phyloP scores from a whole-genome alignment of 352 stramenopile genomes.

The Pythium plurisporium region DNA sequence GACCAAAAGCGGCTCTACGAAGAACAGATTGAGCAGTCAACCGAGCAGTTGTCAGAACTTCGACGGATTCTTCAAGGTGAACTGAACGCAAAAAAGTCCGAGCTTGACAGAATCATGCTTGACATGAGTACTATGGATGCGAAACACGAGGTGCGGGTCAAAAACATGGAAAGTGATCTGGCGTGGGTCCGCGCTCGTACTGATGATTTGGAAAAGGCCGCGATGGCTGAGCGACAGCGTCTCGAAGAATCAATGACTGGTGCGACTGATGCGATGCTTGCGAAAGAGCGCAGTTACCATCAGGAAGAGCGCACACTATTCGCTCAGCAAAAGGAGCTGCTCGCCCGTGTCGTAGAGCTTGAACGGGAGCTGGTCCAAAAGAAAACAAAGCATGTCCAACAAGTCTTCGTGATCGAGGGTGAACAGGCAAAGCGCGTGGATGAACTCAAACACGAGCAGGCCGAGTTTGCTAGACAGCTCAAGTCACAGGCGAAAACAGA shows the following conservation, averaged over 20 bases:
- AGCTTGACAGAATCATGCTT: slow-evolving; percentile 36
- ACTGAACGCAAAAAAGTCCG: slow-evolving; percentile 40
- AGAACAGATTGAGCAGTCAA: slow-evolving; percentile 36
- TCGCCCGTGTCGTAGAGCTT: slow-evolving; percentile 52
- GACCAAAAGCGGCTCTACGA: slow-evolving; percentile 51
- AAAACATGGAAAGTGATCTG: slow-evolving; percentile 48
- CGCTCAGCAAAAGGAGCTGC: slow-evolving; percentile 48
- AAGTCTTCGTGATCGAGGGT: slow-evolving; percentile 47
- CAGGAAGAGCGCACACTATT: slow-evolving; percentile 51
- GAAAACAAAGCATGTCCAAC: slow-evolving; percentile 55
- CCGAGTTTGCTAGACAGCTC: slow-evolving; percentile 45
- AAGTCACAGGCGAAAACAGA: slow-evolving; percentile 57
- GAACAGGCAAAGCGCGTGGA: slow-evolving; percentile 31
- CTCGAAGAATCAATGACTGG: slow-evolving; percentile 33
- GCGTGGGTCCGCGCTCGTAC: slow-evolving; percentile 46
- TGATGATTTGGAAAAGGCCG: slow-evolving; percentile 39
- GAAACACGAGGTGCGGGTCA: slow-evolving; percentile 54
- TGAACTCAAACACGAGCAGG: slow-evolving; percentile 36
- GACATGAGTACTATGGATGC: slow-evolving; percentile 53
- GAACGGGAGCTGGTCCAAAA: slow-evolving; percentile 52
- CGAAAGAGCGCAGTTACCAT: slow-evolving; percentile 47
- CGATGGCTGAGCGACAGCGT: slow-evolving; percentile 24
- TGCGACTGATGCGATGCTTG: slow-evolving; percentile 32
- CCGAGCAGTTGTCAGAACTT: slow-evolving; percentile 50
- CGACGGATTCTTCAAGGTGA: slow-evolving; percentile 37